phyloP scores from a whole-genome alignment of 208 protist species.

The Wallacemonas rigidus region DNA sequence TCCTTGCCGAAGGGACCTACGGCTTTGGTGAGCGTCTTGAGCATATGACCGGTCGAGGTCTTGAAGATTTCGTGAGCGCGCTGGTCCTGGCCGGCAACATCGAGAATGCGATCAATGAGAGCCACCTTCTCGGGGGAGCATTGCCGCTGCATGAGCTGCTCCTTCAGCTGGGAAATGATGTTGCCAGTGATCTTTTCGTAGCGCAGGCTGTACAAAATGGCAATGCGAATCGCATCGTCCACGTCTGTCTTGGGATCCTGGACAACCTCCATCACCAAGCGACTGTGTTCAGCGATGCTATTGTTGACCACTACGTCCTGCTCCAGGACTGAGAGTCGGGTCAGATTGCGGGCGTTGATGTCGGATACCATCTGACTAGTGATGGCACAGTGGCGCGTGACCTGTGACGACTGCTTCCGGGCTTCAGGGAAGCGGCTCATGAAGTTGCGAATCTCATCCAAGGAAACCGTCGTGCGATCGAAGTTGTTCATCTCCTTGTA shows the following conservation, averaged over 20 bases:
- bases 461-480: conserved; percentile 72
- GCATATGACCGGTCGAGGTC: conserved; percentile 67
- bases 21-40: conserved; percentile 77
- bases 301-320: conserved; percentile 83
- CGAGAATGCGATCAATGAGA: conserved; percentile 73
- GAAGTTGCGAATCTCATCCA: conserved; percentile 88
- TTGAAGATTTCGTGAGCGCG: conserved; percentile 80
- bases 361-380: conserved; percentile 76
- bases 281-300: conserved; percentile 77
- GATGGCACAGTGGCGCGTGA: conserved; percentile 83
- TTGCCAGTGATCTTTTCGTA: conserved; percentile 77
- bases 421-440: conserved; percentile 88
- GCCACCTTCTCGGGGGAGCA: conserved; percentile 63
- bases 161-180: conserved; percentile 67
- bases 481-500: conserved; percentile 94
- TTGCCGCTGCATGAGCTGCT: conserved; percentile 57
- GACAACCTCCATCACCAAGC: conserved; percentile 75
- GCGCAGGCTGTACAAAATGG: conserved; percentile 78
- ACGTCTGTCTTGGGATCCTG: conserved; percentile 84
- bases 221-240: conserved; percentile 76
- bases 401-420: conserved; percentile 73
- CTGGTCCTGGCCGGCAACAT: conserved; percentile 63
- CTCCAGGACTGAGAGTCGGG: conserved; percentile 80
- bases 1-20: conserved; percentile 86
- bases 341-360: conserved; percentile 84